Evolutionary conservation across 495 filamentous ascomycete species (phyloP), one percentile per base, ranked within the genome.

Genomic region (Penicillium canescens): DNA sequence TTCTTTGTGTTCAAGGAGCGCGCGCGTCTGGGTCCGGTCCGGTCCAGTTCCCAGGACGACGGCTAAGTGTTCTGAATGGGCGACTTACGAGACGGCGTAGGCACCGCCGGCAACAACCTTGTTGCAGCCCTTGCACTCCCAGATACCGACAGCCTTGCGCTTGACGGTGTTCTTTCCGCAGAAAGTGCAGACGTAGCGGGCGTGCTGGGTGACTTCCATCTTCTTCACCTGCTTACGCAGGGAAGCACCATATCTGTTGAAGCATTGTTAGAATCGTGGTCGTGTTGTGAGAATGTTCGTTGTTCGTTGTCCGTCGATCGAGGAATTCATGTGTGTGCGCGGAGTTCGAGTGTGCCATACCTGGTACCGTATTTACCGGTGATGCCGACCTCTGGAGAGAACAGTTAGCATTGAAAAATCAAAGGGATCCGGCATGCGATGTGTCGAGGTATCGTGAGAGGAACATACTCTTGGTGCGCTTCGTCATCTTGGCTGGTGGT

Each of bases 141-240:
- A 97, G 83, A 98, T 98, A 66, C 94, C 95, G 63, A 95, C 90
- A 48, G 91, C 84, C 60, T 90, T 79, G 59, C 94, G 85, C 84
- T 94, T 94, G 63, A 98, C 94, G 56, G 86, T 88, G 77, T 82
- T 86, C 84, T 96, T 96, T 62, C 92, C 93, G 86, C 93, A 96
- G 85, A 95, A 94, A 46, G 91, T 93, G 83, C 76, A 79, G 67
- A 76, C 56, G 83, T 97, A 97, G 73, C 86, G 83, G 76, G 91
- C 90, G 84, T 97, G 93, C 77, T 98, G 93, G 50, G 88, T 86
- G 70, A 96, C 87, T 88, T 98, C 94, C 89, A 97, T 96, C 87
- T 96, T 96, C 90, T 98, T 98, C 72, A 98, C 90, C 77, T 97
- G 94, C 84, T 98, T 98, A 82, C 94, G 91, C 78, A 98, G 90